These are phyloP conservation scores for Russula emetica DNA, from an alignment of 768 basidiomycete genomes.

Conservation along the genomic window DNA sequence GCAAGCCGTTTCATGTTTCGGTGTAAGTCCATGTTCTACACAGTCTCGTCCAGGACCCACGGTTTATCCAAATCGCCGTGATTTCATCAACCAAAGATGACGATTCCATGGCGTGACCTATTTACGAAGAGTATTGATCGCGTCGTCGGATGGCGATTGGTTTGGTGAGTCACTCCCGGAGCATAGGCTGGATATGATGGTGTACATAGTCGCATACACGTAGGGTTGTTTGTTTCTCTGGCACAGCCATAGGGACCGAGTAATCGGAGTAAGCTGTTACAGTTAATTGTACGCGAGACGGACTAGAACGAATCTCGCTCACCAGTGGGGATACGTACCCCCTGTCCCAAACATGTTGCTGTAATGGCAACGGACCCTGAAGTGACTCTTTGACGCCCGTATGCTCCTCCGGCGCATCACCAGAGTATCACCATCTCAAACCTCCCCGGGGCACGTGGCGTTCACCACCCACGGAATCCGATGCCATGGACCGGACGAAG, in stretches of 20 bases:
- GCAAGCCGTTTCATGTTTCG: slow-evolving; percentile 16
- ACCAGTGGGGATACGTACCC: slow-evolving; percentile 4
- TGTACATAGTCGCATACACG: slow-evolving; percentile 13
- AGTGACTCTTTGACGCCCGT: slow-evolving; percentile 2
- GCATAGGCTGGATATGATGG: slow-evolving; percentile 4
- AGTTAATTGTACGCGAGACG: slow-evolving; percentile 3
- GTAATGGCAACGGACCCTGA: slow-evolving; percentile 8
- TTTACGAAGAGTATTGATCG: slow-evolving; percentile 19
- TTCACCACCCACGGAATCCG: background rate
- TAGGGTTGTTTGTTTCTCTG: slow-evolving; percentile 9
- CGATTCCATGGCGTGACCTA: slow-evolving; percentile 4
- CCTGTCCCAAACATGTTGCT: slow-evolving; percentile 11
- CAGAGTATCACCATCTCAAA: slow-evolving; percentile 7
- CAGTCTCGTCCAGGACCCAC: slow-evolving; percentile 1
- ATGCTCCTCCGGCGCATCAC: background rate
- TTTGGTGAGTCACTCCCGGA: slow-evolving; percentile 20
- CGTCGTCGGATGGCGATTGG: slow-evolving; percentile 15
- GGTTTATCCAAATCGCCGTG: slow-evolving; percentile 20
- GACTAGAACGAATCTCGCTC: slow-evolving; percentile 18
- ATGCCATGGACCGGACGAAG: background rate
- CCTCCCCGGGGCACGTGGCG: slow-evolving; percentile 2
- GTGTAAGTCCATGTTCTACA: slow-evolving; percentile 5
- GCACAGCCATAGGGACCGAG: slow-evolving; percentile 9
- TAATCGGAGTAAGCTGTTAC: background rate
- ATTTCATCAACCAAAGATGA: slow-evolving; percentile 20